Conservation (phyloP, 129 eudicot genomes). For the Flaveria brownii region DNA sequence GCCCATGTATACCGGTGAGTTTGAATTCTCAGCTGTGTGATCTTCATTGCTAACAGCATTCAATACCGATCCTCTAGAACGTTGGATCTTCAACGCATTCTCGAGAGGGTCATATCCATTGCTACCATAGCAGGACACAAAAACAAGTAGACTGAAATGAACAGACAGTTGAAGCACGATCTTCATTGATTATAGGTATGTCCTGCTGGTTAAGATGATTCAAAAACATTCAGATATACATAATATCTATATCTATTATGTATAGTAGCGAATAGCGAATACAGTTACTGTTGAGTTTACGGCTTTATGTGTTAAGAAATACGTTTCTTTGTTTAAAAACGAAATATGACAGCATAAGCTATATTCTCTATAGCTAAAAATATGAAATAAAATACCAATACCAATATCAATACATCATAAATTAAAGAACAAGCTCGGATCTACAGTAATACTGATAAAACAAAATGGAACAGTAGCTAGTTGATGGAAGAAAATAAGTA, state of each 20-base stretch:
- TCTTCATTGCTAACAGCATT: neutral
- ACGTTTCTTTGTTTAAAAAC: neutral
- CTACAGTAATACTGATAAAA: neutral
- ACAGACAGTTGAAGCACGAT: neutral
- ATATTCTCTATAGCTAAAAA: neutral
- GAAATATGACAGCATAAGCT: neutral
- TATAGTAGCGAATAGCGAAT: too few relatives aligned
- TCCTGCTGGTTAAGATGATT: neutral
- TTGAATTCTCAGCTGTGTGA: neutral
- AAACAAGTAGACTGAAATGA: constrained; percentile 4
- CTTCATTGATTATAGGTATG: neutral
- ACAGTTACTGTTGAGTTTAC: neutral
- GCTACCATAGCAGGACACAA: neutral
- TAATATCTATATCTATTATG: neutral
- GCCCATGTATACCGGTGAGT: neutral
- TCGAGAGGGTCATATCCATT: constrained; percentile 6
- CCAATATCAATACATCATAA: neutral
- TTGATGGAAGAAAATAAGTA: neutral
- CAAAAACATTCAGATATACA: neutral
- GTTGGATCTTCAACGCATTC: neutral
- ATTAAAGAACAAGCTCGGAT: neutral
- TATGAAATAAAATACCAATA: neutral
- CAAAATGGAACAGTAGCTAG: neutral
- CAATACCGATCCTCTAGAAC: neutral
- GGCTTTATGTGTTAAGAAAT: neutral